Conservation (phyloP, 495 filamentous ascomycete species). For the Astrothelium subdiscretum region DNA sequence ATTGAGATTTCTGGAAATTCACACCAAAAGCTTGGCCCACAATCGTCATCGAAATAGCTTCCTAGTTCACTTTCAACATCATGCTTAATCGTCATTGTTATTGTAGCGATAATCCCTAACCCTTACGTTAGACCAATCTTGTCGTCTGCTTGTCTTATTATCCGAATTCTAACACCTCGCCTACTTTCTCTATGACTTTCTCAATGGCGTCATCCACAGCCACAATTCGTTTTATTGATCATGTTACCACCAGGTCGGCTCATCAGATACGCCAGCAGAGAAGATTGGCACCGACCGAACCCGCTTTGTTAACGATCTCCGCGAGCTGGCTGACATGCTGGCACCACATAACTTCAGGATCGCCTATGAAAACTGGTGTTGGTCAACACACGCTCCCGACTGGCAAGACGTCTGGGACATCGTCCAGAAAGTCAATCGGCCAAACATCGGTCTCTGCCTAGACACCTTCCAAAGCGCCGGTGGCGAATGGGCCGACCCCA, state of each 20-base stretch:
- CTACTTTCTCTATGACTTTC: no score
- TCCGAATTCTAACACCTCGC: no score
- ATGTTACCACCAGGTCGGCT: constrained; percentile 44
- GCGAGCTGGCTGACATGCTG: constrained; percentile 52
- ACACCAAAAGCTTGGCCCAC: no score
- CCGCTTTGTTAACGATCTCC: constrained; percentile 48
- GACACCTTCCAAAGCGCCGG: constrained; percentile 76
- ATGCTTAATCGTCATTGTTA: no score
- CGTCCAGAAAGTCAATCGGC: constrained; percentile 44
- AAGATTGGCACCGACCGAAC: constrained; percentile 39
- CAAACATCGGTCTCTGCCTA: constrained; percentile 64
- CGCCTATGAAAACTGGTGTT: constrained; percentile 81
- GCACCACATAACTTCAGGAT: constrained; percentile 44
- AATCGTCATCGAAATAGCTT: no score
- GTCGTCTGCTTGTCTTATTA: no score
- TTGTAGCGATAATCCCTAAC: no score
- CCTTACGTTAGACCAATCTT: no score
- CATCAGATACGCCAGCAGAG: constrained; percentile 44
- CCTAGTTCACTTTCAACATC: no score
- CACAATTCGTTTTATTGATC: background rate
- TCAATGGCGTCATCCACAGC: no score
- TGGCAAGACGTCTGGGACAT: constrained; percentile 63
- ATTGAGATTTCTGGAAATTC: no score
- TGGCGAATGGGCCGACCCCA: constrained; percentile 67
- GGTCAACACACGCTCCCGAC: constrained; percentile 57